Base-by-base conservation (phyloP, 805 yeast genomes). In the Candida qinlingensis region DNA sequence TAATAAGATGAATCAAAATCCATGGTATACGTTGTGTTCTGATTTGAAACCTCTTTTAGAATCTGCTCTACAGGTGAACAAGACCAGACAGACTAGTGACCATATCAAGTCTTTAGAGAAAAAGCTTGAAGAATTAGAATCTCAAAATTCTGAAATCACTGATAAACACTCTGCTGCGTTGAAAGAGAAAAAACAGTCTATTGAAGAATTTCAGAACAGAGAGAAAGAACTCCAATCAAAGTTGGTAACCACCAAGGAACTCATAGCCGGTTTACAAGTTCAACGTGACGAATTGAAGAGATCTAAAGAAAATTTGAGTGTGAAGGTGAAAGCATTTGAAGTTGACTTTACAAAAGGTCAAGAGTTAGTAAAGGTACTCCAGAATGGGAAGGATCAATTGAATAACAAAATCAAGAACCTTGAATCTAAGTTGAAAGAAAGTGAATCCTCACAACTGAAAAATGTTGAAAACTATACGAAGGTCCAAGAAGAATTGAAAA, bases 1-100 rank as follows among this genome's bases (percentile, higher is more conserved):
- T 50, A 73, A 75, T 49, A 66, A 70, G 10, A 61, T 81, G 10
- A 66, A 70, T 41, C 62, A 71, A 9, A 82, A 81, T 60, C 85
- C 86, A 19, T 94, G 99, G 99, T 86, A 87, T 66, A 78, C 75
- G 44, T 70, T 94, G 41, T 81, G 82, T 51, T 71, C 80, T 25
- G 77, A 79, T 46, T 69, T 92, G 56, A 87, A 85, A 56, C 98
- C 98, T 1, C 63, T 90, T 39, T 67, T 90, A 11, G 80, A 72
- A 51, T 87, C 83, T 41, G 76, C 83, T 6, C 76, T 79, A 26
- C 83, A 81, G 48, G 76, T 80, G 5, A 67, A 77, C 38, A 83
- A 80, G 59, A 72, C 80, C 4, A 79, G 78, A 49, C 78, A 75
- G 47, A 69, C 82, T 50, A 76, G 77, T 48, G 80, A 79, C 27